Evolutionary conservation across 2,329 filamentous ascomycete species (phyloP).

Genomic region (Daldinia eschscholtzii): DNA sequence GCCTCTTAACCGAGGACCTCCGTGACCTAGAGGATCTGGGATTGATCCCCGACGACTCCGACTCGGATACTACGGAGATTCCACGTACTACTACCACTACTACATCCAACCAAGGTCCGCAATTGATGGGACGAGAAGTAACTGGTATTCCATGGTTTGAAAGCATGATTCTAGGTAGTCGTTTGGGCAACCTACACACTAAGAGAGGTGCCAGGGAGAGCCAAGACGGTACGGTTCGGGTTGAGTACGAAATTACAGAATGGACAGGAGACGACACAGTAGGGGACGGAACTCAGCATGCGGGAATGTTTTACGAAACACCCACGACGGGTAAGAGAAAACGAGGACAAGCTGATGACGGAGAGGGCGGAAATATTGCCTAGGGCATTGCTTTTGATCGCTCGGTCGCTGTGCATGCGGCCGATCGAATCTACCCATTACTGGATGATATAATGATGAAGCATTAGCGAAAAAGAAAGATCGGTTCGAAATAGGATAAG

Average conservation of each 20-base stretch:
- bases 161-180: conserved; percentile 80
- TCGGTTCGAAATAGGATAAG: conserved; percentile 25
- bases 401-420: conserved; percentile 30
- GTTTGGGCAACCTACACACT: conserved; percentile 75
- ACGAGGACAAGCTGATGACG: conserved; percentile 57
- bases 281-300: conserved; percentile 53
- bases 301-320: conserved; percentile 53
- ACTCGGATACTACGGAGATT: conserved; percentile 47
- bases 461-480: conserved; percentile 27
- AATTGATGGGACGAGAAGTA: conserved; percentile 64
- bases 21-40: conserved; percentile 79
- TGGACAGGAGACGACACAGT: conserved; percentile 68
- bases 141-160: conserved; percentile 90
- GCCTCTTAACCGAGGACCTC: conserved; percentile 77
- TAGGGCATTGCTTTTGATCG: conserved; percentile 17
- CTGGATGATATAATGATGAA: conserved; percentile 27
- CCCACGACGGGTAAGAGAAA: conserved; percentile 66
- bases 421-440: conserved; percentile 23
- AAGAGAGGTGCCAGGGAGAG: conserved; percentile 67
- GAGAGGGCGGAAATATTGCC: conserved; percentile 22
- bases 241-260: conserved; percentile 90
- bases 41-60: conserved; percentile 68
- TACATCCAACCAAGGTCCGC: conserved; percentile 52
- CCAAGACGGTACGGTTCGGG: conserved; percentile 72
- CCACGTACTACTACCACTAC: conserved; percentile 44